Base-by-base conservation (phyloP, 768 basidiomycete genomes). In the Gyrodon lividus region DNA sequence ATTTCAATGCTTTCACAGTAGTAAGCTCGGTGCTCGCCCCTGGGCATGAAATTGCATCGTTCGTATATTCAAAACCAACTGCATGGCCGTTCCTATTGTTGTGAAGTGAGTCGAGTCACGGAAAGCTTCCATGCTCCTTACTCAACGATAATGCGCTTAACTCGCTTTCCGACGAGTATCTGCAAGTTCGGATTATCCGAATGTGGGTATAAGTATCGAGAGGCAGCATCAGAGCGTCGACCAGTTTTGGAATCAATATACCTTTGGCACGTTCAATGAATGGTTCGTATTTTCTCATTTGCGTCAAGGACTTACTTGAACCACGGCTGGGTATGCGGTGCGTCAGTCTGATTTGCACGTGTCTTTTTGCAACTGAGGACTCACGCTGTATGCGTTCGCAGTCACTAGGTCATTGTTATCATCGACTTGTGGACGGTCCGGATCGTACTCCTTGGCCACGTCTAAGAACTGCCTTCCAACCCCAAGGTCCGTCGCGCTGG, bases 21-120 rank as follows among this genome's bases (percentile, higher is more conserved):
- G 4, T 51, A 46, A 30, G 55, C 58, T 13, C 63, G 56, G 16
- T 39, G 54, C 48, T 43, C 64, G 57, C 57, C 59, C 46, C 50
- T 47, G 50, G 55, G 49, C 37, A 40, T 10, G 50, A 44, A 6
- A 53, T 47, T 9, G 59, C 57, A 30, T 57, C 49, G 49, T 75
- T 67, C 44, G 74, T 56, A 54, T 78, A 80, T 62, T 81, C 79
- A 2, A 82, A 72, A 2, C 79, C 80, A 4, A 75, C 68, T n/a
- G 51, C 51, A 28, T 44, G 51, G 12, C 22, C 26, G 9, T 46
- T 31, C 26, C 51, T 52, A 39, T 19, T 6, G 19, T 3, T 6
- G n/a, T 8, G 28, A 12, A n/a, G 46, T n/a, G 22, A 48, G 22
- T 10, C 13, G n/a, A n/a, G 6, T 44, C 31, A 12, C 10, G 16